phyloP scores from a whole-genome alignment of 192 early-diverging fungal species.

The Pecoramyces ruminantium region DNA sequence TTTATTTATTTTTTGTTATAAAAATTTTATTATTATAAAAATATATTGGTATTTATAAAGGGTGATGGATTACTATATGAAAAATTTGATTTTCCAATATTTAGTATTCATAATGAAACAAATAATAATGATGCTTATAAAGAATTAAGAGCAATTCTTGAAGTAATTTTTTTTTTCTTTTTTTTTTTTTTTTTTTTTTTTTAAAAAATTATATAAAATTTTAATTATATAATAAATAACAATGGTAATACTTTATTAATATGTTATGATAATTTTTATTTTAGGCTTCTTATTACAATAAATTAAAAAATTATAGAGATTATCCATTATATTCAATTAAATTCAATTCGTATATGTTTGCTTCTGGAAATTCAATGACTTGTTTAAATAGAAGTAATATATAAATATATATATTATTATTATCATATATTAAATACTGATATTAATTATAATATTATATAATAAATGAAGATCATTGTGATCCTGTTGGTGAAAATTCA shows the following conservation, averaged over 20 bases:
- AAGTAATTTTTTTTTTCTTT: no score
- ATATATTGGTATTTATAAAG: conserved; percentile 10
- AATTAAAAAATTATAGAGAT: conserved; percentile 15
- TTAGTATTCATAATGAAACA: conserved; percentile 21
- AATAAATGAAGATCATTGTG: conserved; percentile 33
- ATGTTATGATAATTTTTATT: background rate
- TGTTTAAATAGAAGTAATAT: conserved; percentile 59
- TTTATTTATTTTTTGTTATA: no score
- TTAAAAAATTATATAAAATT: conserved; percentile 20
- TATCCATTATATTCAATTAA: conserved; percentile 55
- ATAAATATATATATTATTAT: no score
- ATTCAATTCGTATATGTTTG: conserved; percentile 54
- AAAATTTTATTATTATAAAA: no score
- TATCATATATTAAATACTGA: no score
- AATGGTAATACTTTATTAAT: background rate
- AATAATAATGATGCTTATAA: conserved; percentile 8
- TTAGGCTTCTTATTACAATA: conserved; percentile 27
- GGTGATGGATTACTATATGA: conserved; percentile 34
- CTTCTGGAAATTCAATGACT: conserved; percentile 37
- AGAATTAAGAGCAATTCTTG: conserved; percentile 1
- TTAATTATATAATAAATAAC: conserved; percentile 5
- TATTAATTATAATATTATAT: no score
- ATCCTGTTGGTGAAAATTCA: conserved; percentile 43
- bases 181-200: no score
- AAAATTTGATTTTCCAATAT: conserved; percentile 47